Evolutionary conservation across 202 grass and related monocot genomes (phyloP).

Genomic region (Bolboschoenoplectus hybrid): DNA sequence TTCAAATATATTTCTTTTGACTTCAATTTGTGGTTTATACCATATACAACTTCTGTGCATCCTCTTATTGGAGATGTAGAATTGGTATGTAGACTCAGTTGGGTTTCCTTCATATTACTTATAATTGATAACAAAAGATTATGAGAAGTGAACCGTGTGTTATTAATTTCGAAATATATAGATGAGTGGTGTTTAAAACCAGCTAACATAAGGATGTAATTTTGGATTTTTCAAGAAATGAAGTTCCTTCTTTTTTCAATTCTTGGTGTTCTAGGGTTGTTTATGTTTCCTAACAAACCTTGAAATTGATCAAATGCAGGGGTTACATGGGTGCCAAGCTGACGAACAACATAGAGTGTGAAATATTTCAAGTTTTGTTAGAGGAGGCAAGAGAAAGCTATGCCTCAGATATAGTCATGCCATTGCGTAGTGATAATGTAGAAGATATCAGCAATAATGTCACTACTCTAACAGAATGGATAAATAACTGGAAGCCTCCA

Average conservation of each 20-base stretch:
- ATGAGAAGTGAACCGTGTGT: not conserved
- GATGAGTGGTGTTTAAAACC: not conserved
- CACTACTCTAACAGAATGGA: conserved; percentile 64
- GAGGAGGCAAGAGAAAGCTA: conserved; percentile 95
- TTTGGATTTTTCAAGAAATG: not conserved
- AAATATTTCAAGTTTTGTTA: conserved; percentile 91
- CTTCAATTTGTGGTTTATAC: not conserved
- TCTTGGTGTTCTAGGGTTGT: not conserved
- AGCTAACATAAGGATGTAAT: not conserved
- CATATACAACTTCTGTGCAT: not conserved
- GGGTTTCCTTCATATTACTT: not conserved
- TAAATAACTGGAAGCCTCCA: conserved; percentile 72
- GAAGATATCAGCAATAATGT: conserved; percentile 94
- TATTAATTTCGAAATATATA: conserved; percentile 10
- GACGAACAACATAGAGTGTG: conserved; percentile 90
- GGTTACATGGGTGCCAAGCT: conserved; percentile 90
- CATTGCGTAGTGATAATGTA: conserved; percentile 69
- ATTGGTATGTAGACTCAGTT: not conserved
- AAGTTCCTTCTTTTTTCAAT: not conserved
- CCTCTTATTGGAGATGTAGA: not conserved
- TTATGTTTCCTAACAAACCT: conserved; percentile 16
- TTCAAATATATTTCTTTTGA: conserved; percentile 3
- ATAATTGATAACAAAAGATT: not conserved
- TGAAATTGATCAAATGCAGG: conserved; percentile 42
- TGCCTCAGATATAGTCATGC: conserved; percentile 68